Evolutionary conservation across 306 rosid species (phyloP).

Genomic region (Vicia sativa): DNA sequence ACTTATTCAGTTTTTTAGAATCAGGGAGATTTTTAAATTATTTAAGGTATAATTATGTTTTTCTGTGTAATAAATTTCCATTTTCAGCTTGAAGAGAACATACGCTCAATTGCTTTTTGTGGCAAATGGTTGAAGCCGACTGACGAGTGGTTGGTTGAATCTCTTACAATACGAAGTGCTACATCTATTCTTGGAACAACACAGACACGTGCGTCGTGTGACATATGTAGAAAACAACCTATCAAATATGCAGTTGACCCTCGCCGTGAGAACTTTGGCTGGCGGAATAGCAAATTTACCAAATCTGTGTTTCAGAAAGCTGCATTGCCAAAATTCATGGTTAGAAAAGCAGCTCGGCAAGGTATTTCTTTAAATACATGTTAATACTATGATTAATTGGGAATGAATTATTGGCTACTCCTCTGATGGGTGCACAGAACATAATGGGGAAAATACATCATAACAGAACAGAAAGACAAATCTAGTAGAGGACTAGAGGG

Average conservation of each 20-base stretch:
- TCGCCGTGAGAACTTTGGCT: constrained; percentile 51
- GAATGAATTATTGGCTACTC: constrained; percentile 6
- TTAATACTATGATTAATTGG: background rate
- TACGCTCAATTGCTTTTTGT: constrained; percentile 62
- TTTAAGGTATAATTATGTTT: constrained; percentile 12
- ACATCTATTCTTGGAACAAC: constrained; percentile 53
- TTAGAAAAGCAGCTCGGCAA: constrained; percentile 77
- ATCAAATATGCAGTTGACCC: constrained; percentile 50
- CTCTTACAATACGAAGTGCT: constrained; percentile 55
- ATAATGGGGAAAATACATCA: too few species aligned
- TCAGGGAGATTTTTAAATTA: background rate
- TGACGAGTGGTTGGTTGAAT: constrained; percentile 73
- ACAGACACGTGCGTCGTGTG: constrained; percentile 63
- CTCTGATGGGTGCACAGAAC: too few species aligned
- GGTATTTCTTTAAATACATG: constrained; percentile 48
- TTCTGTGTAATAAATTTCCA: constrained; percentile 29
- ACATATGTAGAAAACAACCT: constrained; percentile 69
- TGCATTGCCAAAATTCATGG: constrained; percentile 55
- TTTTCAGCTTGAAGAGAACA: constrained; percentile 83
- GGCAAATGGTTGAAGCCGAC: constrained; percentile 79
- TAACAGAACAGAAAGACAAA: too few species aligned
- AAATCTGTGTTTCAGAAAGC: constrained; percentile 79
- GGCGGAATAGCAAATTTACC: constrained; percentile 78
- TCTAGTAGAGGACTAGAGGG: too few species aligned
- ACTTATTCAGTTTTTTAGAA: constrained; percentile 1